These are phyloP conservation scores for Aphanocladium album DNA, from an alignment of 2,329 filamentous ascomycete genomes.

Conservation along the genomic window DNA sequence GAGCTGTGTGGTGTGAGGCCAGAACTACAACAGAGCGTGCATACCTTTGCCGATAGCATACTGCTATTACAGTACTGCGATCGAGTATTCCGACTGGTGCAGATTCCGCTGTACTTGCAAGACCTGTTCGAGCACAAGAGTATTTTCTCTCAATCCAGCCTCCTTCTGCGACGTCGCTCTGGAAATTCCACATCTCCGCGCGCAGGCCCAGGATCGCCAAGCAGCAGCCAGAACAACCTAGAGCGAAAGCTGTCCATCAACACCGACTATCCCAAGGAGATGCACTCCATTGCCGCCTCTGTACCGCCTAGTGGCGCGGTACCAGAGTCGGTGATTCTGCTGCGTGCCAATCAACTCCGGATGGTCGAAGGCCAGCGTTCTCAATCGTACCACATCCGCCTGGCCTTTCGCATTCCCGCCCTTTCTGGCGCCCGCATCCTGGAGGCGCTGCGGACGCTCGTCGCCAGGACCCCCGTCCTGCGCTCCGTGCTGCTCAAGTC, in stretches of 20 bases:
- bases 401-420: constrained; percentile 25
- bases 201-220: too few relatives aligned
- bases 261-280: background rate
- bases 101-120: constrained; percentile 30
- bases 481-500: background rate
- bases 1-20: constrained; percentile 26
- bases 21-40: constrained; percentile 20
- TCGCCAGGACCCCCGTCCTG: background rate
- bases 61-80: constrained; percentile 34
- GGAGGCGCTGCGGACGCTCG: constrained; percentile 16
- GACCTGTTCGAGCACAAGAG: constrained; percentile 24
- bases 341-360: constrained; percentile 26
- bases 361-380: constrained; percentile 27
- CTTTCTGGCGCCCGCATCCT: background rate
- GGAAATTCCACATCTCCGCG: background rate
- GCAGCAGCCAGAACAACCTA: background rate
- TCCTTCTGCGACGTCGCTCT: background rate
- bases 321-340: constrained; percentile 17
- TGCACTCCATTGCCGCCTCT: background rate
- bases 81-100: constrained; percentile 21
- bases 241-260: background rate
- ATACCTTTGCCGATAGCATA: constrained; percentile 32
- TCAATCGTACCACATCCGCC: constrained; percentile 30
- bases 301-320: background rate
- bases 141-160: background rate